Evolutionary conservation across 345 rosid species (phyloP), one percentile per base, ranked within the genome.

Genomic region (Raphanus raphanistrum): DNA sequence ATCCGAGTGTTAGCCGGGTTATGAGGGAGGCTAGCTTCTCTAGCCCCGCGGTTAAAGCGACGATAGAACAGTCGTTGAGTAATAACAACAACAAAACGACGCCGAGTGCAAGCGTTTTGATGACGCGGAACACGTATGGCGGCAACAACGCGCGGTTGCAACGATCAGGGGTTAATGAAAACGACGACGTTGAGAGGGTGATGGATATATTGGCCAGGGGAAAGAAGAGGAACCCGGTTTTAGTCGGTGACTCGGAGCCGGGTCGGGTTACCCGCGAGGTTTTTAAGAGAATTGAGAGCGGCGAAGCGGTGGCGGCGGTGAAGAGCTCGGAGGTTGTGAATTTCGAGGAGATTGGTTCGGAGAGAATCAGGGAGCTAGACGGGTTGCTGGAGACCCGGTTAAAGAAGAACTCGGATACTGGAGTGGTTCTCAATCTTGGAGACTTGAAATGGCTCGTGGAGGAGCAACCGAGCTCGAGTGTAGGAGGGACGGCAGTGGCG

Each of bases 1-100:
- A 96, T 82, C 99, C 99, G 1, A 90, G 96, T 73, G 99, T 96
- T 26, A 96, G 99, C 71, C 81, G 97, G 70, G 98, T 96, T 68
- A 96, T 96, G 99, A 86, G 97, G n/a, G 99, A 96, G 58, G 99
- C 99, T 48, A 90, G 99, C 85, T 96, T 93, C 80, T 96, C 98
- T 0, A 96, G 99, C 62, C 97, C 98, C 0, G 90, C 96, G 1
- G 99, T 96, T 63, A 96, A 93, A 81, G 92, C 96, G 67, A 88
- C 98, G 11, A 91, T 96, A 48, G 99, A 96, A 80, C 93, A 89
- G 68, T 89, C 97, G 6, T 15, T 96, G 55, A 68, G 52, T 72
- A 72, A 8, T 72, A 72, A 8, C 3, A 84, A 8, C 3, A 84
- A 4, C 6, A 66, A 67, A 73, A 72, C 88, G 11, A 71, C 88